Percentiles rank a stretch among this genome's conserved stretches.
Conservation (phyloP, 2,329 filamentous ascomycete species). For the Thielaviopsis populi region DNA sequence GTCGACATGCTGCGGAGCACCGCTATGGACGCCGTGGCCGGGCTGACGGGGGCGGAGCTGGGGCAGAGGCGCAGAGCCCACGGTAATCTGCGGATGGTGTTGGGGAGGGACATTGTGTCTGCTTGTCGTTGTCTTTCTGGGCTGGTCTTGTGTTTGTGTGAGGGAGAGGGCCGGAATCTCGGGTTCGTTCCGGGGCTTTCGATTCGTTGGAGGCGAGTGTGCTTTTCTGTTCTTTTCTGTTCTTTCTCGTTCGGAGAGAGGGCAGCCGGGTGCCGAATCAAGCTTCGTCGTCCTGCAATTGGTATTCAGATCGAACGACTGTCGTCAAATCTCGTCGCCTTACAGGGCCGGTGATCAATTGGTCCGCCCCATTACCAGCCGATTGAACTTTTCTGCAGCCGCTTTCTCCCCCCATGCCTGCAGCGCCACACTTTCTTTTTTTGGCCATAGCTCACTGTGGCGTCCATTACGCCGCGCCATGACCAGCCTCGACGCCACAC, state of each 20-base stretch:
- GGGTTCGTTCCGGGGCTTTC: not conserved
- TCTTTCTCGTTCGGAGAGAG: not conserved
- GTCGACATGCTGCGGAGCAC: not conserved
- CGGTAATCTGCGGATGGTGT: slow-evolving; percentile 29
- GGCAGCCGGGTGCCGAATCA: not conserved
- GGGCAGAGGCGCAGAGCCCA: slow-evolving; percentile 25
- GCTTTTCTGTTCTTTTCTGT: not conserved
- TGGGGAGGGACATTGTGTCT: slow-evolving; percentile 9
- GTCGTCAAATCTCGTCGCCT: not conserved
- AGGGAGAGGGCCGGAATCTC: not conserved
- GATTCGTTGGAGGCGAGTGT: not conserved
- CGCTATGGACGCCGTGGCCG: not conserved
- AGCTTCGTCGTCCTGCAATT: not conserved
- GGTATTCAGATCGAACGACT: not conserved
- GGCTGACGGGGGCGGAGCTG: slow-evolving; percentile 20
- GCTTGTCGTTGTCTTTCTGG: not conserved
- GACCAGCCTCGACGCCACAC: not conserved
- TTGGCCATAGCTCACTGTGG: not conserved
- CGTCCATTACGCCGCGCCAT: not conserved
- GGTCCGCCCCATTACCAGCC: not conserved
- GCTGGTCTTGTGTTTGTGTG: not conserved
- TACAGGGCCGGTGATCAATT: not conserved
- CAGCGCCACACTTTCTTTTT: slow-evolving; percentile 4
- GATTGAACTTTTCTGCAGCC: slow-evolving; percentile 9
- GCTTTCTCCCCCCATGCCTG: not conserved